Conservation (phyloP, 2,329 filamentous ascomycete genomes). For the Arthrobotrys pseudoclavata region DNA sequence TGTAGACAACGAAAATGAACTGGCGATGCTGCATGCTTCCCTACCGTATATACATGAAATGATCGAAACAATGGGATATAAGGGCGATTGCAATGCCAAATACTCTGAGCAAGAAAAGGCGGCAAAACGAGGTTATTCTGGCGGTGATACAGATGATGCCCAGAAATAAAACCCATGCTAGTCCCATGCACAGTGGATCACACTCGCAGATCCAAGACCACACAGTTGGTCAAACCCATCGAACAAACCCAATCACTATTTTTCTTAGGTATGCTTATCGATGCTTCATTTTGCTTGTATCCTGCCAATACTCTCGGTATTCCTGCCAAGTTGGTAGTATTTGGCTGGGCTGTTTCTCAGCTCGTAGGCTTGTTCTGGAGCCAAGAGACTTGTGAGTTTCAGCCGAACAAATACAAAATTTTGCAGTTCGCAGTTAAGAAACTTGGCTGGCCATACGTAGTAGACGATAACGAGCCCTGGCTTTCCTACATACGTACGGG, state of each 20-base stretch:
- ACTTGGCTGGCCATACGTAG: neutral
- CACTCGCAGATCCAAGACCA: conserved; percentile 48
- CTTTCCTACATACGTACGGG: neutral
- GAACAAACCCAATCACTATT: conserved; percentile 23
- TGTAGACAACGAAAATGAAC: conserved; percentile 10
- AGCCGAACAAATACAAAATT: conserved; percentile 14
- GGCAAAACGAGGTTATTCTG: conserved; percentile 48
- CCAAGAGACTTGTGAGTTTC: conserved; percentile 45
- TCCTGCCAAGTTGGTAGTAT: conserved; percentile 40
- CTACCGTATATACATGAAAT: neutral
- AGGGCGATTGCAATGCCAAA: neutral
- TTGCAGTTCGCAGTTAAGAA: conserved; percentile 9
- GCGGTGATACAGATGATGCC: conserved; percentile 42
- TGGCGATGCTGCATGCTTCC: neutral
- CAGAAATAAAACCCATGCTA: conserved; percentile 50
- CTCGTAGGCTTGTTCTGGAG: conserved; percentile 25
- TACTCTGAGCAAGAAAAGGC: conserved; percentile 11
- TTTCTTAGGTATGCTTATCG: conserved; percentile 36
- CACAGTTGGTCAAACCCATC: conserved; percentile 30
- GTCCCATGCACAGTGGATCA: conserved; percentile 33
- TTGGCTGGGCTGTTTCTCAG: conserved; percentile 22
- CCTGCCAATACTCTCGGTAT: conserved; percentile 37
- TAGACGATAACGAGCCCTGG: conserved; percentile 6
- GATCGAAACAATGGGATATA: conserved; percentile 3
- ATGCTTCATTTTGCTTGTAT: conserved; percentile 57